These are phyloP conservation scores for Tetrastigma voinierianum DNA, from an alignment of 164 flowering plant genomes.

Conservation along the genomic window DNA sequence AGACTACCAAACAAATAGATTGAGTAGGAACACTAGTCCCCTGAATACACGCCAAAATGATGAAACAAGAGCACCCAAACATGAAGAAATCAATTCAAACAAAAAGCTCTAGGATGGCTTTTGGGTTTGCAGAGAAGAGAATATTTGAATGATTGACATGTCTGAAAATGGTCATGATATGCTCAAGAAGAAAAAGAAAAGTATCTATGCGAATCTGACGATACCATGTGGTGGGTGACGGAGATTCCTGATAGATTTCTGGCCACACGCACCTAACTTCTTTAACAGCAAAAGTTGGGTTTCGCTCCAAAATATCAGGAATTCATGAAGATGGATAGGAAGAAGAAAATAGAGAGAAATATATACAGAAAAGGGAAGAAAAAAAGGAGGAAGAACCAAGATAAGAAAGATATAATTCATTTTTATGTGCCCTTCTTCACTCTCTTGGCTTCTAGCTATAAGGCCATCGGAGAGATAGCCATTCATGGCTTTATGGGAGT, in stretches of 20 bases:
- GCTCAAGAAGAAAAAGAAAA: not conserved
- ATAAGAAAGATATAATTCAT: not conserved
- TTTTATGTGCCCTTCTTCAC: conserved; percentile 66
- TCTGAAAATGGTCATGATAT: not conserved
- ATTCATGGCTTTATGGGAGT: conserved; percentile 25
- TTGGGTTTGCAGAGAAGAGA: not conserved
- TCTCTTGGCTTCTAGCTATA: conserved; percentile 40
- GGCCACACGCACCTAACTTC: no score
- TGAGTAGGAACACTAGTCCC: not conserved
- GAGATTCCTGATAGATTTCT: no score
- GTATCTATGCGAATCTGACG: no score
- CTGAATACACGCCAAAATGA: not conserved
- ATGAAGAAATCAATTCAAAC: not conserved
- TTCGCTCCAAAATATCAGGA: no score
- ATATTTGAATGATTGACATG: not conserved
- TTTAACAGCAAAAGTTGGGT: no score
- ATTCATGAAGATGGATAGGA: not conserved
- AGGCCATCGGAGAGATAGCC: conserved; percentile 71
- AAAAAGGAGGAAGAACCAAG: not conserved
- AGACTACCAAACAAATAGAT: not conserved
- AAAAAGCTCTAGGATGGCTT: not conserved
- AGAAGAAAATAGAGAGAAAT: not conserved
- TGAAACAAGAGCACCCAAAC: not conserved
- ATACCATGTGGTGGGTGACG: not conserved
- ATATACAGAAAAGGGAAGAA: not conserved